A percentile compares a stretch with the other conserved stretches of the same genome.
These are phyloP conservation scores for Astraeus odoratus DNA, from an alignment of 768 basidiomycete genomes.

Conservation along the genomic window DNA sequence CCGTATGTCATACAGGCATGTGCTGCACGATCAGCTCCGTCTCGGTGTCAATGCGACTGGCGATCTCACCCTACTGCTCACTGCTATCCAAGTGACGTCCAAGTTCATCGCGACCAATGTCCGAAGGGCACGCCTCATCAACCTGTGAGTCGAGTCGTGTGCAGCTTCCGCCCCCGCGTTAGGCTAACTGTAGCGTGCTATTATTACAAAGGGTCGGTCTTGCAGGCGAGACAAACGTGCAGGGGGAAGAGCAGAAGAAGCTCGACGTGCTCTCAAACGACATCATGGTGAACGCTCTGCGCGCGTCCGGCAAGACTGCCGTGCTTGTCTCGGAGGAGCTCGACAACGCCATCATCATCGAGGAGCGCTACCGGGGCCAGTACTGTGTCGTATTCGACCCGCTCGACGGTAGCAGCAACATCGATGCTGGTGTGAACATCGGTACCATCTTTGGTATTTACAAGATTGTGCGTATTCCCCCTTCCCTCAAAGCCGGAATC, in stretches of 20 bases:
- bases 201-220: constrained; percentile 72
- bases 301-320: constrained; percentile 93
- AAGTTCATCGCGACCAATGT: constrained; percentile 99
- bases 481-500: neutral
- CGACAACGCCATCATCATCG: constrained; percentile 88
- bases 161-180: neutral
- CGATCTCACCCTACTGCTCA: constrained; percentile 89
- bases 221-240: constrained; percentile 93
- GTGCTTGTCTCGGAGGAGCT: constrained; percentile 97
- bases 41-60: constrained; percentile 82
- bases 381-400: constrained; percentile 99
- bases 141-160: constrained; percentile 57
- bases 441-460: constrained; percentile 98
- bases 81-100: constrained; percentile 92
- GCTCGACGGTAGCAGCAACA: constrained; percentile 92
- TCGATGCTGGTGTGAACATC: constrained; percentile 98
- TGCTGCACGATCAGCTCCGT: constrained; percentile 78
- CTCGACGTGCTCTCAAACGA: constrained; percentile 96
- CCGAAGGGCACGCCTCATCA: constrained; percentile 93
- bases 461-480: constrained; percentile 56
- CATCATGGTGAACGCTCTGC: constrained; percentile 97
- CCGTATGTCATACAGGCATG: constrained; percentile 53
- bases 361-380: constrained; percentile 69
- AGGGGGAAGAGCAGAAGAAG: constrained; percentile 99
- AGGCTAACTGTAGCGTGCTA: neutral